Evolutionary conservation across 202 grass and related monocot genomes (phyloP), one percentile per base, ranked within the genome.

Genomic region (Sporobolus alterniflorus): DNA sequence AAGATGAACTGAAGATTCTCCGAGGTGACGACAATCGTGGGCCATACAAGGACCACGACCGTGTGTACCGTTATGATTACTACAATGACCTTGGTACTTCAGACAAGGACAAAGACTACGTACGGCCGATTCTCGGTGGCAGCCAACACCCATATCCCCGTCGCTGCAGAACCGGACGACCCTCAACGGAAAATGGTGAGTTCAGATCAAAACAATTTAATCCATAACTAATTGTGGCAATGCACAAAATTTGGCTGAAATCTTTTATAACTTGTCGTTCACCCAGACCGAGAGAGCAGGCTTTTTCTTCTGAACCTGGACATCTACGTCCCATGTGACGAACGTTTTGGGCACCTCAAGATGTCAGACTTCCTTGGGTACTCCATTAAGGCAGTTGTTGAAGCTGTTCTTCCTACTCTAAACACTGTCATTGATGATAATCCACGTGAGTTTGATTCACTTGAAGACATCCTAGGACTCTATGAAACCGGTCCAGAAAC

Each of bases 311-410:
- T n/a, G n/a, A n/a, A n/a, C n/a, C n/a, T n/a, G n/a, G n/a, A n/a
- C n/a, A n/a, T n/a, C n/a, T n/a, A n/a, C n/a, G n/a, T n/a, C n/a
- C n/a, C n/a, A n/a, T n/a, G n/a, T n/a, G n/a, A n/a, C n/a, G n/a
- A n/a, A n/a, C n/a, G n/a, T n/a, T n/a, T n/a, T n/a, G n/a, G 90
- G 10, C 95, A 95, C 76, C 76, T 98, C 22, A 98, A 98, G 84
- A 39, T 93, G 79, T 88, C 92, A 4, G 90, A 98, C 39, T 95
- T 95, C 82, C 67, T 95, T 55, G 92, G 68, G 3, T 93, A 87
- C 76, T 56, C 90, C 20, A 48, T 98, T 28, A 98, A 98, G 81
- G 28, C 89, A 5, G 14, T 98, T 32, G 60, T 78, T 1, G 82
- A 91, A 71, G 77, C 86, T 52, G 47, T 91, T 29, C 74, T 93